These are phyloP conservation scores for Immersiporthe knoxdaviesiana DNA, from an alignment of 2,329 filamentous ascomycete genomes.

Conservation along the genomic window DNA sequence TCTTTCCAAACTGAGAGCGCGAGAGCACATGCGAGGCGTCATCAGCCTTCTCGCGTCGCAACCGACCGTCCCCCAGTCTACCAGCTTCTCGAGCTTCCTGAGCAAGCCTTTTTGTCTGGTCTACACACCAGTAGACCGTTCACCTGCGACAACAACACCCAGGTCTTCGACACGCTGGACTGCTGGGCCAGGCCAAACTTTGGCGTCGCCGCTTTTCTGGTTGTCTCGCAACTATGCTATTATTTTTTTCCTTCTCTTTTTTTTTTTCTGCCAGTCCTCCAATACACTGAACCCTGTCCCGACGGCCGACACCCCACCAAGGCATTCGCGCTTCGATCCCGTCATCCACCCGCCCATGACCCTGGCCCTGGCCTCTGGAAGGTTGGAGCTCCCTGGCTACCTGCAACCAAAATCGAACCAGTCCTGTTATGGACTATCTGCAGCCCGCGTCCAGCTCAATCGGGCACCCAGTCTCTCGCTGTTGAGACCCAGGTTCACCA, in stretches of 20 bases:
- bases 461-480: background rate
- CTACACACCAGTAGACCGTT: background rate
- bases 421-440: background rate
- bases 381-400: background rate
- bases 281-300: conserved; percentile 14
- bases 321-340: conserved; percentile 5
- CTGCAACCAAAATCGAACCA: conserved; percentile 2
- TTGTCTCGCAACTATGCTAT: background rate
- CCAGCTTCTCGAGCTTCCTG: background rate
- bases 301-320: conserved; percentile 12
- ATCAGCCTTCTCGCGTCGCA: background rate
- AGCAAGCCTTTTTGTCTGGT: background rate
- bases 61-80: background rate
- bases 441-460: conserved; percentile 9
- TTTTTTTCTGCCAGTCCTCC: conserved; percentile 19
- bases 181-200: conserved; percentile 3
- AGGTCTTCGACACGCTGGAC: background rate
- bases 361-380: conserved; percentile 5
- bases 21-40: background rate
- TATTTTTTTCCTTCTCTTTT: background rate
- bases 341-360: conserved; percentile 3
- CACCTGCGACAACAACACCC: background rate
- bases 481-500: background rate
- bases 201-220: conserved; percentile 8
- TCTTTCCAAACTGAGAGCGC: background rate